A percentile compares a stretch with the other conserved stretches of the same genome.
phyloP scores from a whole-genome alignment of 257 asterid genomes.

The Gentiana macrophylla region DNA sequence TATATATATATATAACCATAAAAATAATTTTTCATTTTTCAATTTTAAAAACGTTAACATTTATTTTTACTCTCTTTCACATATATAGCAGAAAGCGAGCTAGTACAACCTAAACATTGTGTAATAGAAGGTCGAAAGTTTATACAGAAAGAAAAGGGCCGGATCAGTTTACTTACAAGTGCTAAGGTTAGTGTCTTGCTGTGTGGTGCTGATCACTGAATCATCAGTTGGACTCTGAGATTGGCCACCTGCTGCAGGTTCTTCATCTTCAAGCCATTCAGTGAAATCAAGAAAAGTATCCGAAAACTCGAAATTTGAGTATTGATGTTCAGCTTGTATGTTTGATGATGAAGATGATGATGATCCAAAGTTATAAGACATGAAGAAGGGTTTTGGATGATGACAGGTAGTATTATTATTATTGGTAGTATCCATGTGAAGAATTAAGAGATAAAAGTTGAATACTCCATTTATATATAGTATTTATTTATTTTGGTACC shows the following conservation, averaged over 20 bases:
- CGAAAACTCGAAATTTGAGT: conserved; percentile 37
- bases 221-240: conserved; percentile 21
- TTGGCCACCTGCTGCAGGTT: conserved; percentile 20
- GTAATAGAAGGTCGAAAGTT: not conserved
- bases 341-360: conserved; percentile 1
- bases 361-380: conserved; percentile 10
- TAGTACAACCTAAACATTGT: not conserved
- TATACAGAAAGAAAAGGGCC: not conserved
- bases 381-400: conserved; percentile 25
- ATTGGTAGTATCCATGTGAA: no score
- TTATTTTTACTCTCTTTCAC: no score
- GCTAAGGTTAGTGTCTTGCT: conserved; percentile 16
- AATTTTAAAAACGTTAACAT: no score
- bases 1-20: no score
- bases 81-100: no score
- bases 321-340: conserved; percentile 5
- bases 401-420: conserved; percentile 5
- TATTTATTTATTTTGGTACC: not conserved
- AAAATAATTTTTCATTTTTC: not conserved
- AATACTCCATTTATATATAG: not conserved
- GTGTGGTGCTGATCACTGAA: conserved; percentile 7
- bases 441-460: not conserved
- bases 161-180: conserved; percentile 29
- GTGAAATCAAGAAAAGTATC: conserved; percentile 34
- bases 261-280: conserved; percentile 50